These are phyloP conservation scores for Trypanosoma melophagium DNA, from an alignment of 208 protist genomes.

Conservation along the genomic window DNA sequence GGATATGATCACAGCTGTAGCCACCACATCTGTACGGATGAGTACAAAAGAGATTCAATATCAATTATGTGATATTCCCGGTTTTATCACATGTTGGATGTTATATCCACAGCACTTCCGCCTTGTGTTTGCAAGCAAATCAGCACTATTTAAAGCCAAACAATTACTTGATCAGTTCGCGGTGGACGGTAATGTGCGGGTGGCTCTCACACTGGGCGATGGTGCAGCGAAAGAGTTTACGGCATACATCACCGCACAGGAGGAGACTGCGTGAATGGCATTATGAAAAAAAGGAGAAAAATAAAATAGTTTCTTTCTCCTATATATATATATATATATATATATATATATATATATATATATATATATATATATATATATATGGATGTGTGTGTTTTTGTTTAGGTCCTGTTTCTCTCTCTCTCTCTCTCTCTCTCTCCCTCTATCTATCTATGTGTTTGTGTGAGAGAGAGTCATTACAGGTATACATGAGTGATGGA, in stretches of 20 bases:
- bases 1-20: constrained; percentile 70
- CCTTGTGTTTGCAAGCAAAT: constrained; percentile 68
- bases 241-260: constrained; percentile 45
- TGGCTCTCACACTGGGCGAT: constrained; percentile 63
- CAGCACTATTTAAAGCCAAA: constrained; percentile 76
- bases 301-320: not conserved
- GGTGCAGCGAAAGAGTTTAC: constrained; percentile 31
- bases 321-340: no score
- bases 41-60: constrained; percentile 39
- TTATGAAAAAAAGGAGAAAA: not conserved
- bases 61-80: constrained; percentile 58
- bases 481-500: no score
- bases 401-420: no score
- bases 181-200: constrained; percentile 58
- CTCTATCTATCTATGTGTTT: no score
- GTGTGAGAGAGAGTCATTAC: no score
- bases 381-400: no score
- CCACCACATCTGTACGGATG: constrained; percentile 36
- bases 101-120: constrained; percentile 57
- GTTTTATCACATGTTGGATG: constrained; percentile 67
- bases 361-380: no score
- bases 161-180: constrained; percentile 83
- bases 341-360: no score
- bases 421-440: no score
- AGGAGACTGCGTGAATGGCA: constrained; percentile 17